A percentile compares a stretch with the other conserved stretches of the same genome.
Conservation (phyloP, 352 stramenopile species). For the Phytophthora pistaciae region DNA sequence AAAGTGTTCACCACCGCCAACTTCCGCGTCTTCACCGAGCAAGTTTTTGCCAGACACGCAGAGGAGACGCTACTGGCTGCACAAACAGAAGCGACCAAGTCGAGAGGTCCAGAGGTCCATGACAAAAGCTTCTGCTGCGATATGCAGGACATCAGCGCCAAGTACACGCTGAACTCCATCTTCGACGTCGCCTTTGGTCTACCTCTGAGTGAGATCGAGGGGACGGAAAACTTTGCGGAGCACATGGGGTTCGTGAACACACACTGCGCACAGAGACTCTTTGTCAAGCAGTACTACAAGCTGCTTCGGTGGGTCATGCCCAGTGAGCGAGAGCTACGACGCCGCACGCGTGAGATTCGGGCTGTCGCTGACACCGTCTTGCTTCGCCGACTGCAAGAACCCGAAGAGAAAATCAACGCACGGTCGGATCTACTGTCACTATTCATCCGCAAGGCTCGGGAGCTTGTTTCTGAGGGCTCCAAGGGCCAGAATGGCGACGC, state of each 20-base stretch:
- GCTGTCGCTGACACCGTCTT: slow-evolving; percentile 60
- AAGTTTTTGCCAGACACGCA: slow-evolving; percentile 61
- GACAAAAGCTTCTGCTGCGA: slow-evolving; percentile 44
- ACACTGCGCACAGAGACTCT: slow-evolving; percentile 60
- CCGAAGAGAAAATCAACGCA: slow-evolving; percentile 33
- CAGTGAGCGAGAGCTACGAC: slow-evolving; percentile 56
- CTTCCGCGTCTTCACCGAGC: slow-evolving; percentile 56
- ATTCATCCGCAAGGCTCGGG: slow-evolving; percentile 64
- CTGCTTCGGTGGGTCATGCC: slow-evolving; percentile 66
- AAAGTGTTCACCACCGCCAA: slow-evolving; percentile 88
- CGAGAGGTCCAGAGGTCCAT: background rate
- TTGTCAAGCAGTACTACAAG: slow-evolving; percentile 78
- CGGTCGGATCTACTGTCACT: slow-evolving; percentile 62
- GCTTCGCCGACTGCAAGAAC: slow-evolving; percentile 45
- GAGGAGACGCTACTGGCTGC: slow-evolving; percentile 22
- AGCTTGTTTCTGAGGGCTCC: slow-evolving; percentile 24
- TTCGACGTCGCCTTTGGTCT: slow-evolving; percentile 70
- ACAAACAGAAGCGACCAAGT: slow-evolving; percentile 15
- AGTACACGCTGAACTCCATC: slow-evolving; percentile 65
- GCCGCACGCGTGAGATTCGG: slow-evolving; percentile 35
- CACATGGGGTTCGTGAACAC: slow-evolving; percentile 68
- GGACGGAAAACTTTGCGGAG: slow-evolving; percentile 43
- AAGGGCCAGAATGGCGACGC: slow-evolving; percentile 3
- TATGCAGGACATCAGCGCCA: slow-evolving; percentile 59
- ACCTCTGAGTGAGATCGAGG: slow-evolving; percentile 39